A percentile compares a stretch with the other conserved stretches of the same genome.
phyloP scores from a whole-genome alignment of 139 green algal species.

The Chlamydomonas asymmetrica region DNA sequence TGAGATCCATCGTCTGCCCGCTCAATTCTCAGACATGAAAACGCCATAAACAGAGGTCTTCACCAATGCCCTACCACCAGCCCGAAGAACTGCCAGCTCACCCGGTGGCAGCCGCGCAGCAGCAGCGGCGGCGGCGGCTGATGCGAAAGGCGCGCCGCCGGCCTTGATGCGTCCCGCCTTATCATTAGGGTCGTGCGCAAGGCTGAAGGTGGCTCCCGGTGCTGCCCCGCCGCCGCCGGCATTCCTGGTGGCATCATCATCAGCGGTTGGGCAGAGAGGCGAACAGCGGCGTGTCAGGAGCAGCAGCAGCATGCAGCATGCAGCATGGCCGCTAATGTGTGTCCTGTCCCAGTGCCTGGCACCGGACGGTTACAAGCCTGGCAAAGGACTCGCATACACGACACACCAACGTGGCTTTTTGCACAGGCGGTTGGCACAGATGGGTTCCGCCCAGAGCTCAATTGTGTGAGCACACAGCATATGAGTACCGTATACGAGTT shows the following conservation, averaged over 20 bases:
- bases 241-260: not conserved
- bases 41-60: not conserved
- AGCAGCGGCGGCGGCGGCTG: no score
- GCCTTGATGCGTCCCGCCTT: conserved; percentile 33
- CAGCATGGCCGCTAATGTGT: not conserved
- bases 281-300: not conserved
- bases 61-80: not conserved
- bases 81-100: not conserved
- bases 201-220: conserved; percentile 46
- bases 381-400: not conserved
- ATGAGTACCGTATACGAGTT: no score
- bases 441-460: no score
- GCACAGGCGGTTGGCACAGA: not conserved
- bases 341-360: not conserved
- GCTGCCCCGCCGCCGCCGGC: not conserved
- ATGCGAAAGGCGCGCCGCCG: no score
- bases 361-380: not conserved
- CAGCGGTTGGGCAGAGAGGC: not conserved
- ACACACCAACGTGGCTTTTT: not conserved
- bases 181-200: conserved; percentile 52
- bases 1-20: not conserved
- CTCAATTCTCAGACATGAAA: not conserved
- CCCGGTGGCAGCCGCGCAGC: conserved; percentile 42
- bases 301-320: not conserved
- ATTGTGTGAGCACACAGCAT: no score